Evolutionary conservation across 129 eudicot genomes (phyloP), one percentile per base, ranked within the genome.

Genomic region (Scalesia atractyloides): DNA sequence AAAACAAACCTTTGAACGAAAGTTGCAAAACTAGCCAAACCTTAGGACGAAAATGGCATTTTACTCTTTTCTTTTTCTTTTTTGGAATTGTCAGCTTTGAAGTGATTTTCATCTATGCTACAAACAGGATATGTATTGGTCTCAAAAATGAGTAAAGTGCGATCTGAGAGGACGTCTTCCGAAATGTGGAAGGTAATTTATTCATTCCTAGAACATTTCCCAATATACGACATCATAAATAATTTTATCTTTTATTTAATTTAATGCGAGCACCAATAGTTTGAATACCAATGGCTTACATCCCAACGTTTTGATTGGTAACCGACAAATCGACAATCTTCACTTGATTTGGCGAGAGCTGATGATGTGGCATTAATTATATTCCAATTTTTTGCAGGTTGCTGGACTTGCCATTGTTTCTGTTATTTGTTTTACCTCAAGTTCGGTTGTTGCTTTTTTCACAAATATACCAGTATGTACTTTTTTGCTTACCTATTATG

Each of bases 81-180:
- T 59, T 9, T 61, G 57, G 36, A 59, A 41, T 48, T 51, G 52
- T 44, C 46, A 14, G 46, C 37, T 51, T 47, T 73, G 22, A 46
- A 43, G 26, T 63, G 3, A 62, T 79, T 50, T 49, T 12, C 13
- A 24, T 53, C 54, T 4, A 58, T 20, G 36, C 33, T 61, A 10
- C 50, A 3, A 70, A 65, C 89, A 93, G 98, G 97, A 57, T 81
- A 87, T 64, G 66, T 84, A 34, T 63, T 93, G 79, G 92, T 84
- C 83, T 81, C 86, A 86, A 93, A 90, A 86, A 93, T 90, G 98
- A 87, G 84, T 44, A 89, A 87, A 84, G 90, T 93, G 70, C 84
- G 97, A 80, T 84, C 97, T 11, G 98, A 93, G 72, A 83, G 91
- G 74, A 87, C 95, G 66, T 82, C 92, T 70, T 87, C 90, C 16